These are phyloP conservation scores for Cichorium intybus DNA, from an alignment of 140 eudicot species.

Conservation along the genomic window DNA sequence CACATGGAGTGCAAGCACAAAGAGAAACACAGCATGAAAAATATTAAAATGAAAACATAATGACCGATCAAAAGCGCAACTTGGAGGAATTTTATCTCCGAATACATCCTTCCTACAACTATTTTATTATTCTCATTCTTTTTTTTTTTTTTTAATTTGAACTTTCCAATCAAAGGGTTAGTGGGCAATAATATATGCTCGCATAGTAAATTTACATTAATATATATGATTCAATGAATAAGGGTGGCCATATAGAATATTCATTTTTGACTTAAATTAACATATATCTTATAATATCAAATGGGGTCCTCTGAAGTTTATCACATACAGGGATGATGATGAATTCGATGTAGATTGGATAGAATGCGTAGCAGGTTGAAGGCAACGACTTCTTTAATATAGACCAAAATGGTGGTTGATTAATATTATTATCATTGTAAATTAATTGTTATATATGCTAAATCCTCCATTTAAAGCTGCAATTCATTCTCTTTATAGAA, in stretches of 20 bases:
- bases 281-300: not conserved
- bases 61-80: slow-evolving; percentile 16
- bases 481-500: too few species aligned
- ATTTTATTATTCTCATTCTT: slow-evolving; percentile 5
- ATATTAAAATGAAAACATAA: not conserved
- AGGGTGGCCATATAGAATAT: slow-evolving; percentile 10
- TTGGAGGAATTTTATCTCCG: slow-evolving; percentile 18
- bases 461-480: too few species aligned
- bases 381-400: not conserved
- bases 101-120: slow-evolving; percentile 9
- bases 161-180: slow-evolving; percentile 5
- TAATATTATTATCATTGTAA: too few species aligned
- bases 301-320: not conserved
- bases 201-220: slow-evolving; percentile 16
- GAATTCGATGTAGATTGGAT: not conserved
- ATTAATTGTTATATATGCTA: too few species aligned
- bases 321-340: not conserved
- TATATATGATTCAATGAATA: slow-evolving; percentile 19
- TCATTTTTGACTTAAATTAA: slow-evolving; percentile 9
- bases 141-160: not conserved
- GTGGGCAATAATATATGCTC: slow-evolving; percentile 21
- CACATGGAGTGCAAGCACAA: slow-evolving; percentile 1
- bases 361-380: not conserved
- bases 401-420: too few species aligned
- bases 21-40: not conserved